phyloP scores from a whole-genome alignment of 805 yeast genomes.

The Yarrowia sp. region DNA sequence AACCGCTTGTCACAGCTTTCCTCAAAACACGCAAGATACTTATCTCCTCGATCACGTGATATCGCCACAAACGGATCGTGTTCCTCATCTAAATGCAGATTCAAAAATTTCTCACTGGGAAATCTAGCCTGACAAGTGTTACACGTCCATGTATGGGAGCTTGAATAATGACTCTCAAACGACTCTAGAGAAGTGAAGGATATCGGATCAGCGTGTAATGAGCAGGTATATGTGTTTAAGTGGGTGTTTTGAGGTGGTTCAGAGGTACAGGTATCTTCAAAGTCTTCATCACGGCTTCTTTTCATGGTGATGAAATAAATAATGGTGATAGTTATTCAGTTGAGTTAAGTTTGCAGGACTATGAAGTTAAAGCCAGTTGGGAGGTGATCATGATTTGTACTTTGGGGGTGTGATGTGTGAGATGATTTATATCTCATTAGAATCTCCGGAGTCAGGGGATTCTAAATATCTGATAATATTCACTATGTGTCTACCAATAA shows the following conservation, averaged over 20 bases:
- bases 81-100: constrained; percentile 12
- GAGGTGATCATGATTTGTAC: no score
- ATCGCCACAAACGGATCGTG: constrained; percentile 19
- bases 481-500: no score
- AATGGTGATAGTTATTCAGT: background rate
- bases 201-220: background rate
- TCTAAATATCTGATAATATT: no score
- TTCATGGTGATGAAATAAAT: background rate
- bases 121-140: background rate
- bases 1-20: background rate
- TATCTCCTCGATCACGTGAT: constrained; percentile 21
- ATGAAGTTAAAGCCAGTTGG: no score
- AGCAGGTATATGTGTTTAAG: background rate
- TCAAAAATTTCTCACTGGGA: constrained; percentile 2
- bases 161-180: constrained; percentile 3
- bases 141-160: constrained; percentile 5
- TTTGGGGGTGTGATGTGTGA: no score
- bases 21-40: constrained; percentile 8
- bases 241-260: background rate
- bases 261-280: background rate
- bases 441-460: no score
- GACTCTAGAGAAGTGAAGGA: background rate
- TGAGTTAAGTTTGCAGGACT: no score
- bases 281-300: background rate
- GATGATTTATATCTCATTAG: no score